Evolutionary conservation across 306 rosid genomes (phyloP), one percentile per base, ranked within the genome.

Genomic region (Rosa persica): DNA sequence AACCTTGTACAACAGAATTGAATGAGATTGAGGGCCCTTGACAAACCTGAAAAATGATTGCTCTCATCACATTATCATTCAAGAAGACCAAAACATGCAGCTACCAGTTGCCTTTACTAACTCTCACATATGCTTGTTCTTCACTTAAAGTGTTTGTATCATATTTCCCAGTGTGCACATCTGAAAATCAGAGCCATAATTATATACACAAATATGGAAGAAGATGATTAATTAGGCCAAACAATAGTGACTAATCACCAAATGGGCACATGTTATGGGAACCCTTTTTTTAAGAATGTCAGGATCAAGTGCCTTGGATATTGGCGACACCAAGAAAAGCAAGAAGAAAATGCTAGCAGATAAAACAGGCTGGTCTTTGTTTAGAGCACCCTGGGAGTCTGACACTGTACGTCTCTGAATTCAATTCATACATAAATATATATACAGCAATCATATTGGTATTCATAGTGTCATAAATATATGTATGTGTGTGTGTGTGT

Each of bases 31-130:
- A 17, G 79, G 83, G 73, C 25, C 67, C 71, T 67, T 73, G 39
- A 51, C 25, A 71, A 68, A 65, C 80, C 74, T 62, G 74, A 79
- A 75, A 43, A 81, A 65, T 78, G 80, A 79, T 80, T 74, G 71
- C 77, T 84, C 68, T 48, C 42, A 70, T 74, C 80, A 38, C 22
- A 55, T 76, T 46, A 68, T 72, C 25, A 44, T 58, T 23, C 15
- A 66, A 39, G 6, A 42, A 71, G 15, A 40, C 57, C 57, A 67
- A 42, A 5, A 38, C 47, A 62, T 30, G 49, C 67, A 67, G 76
- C 64, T n/a, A 77, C 82, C 83, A 17, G 16, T 34, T 39, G 76
- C 46, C 27, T 68, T 66, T 51, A 3, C 71, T 73, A 25, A 60
- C 55, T 38, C 71, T 34, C 43, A 64, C 22, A 36, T 12, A 25